Conservation (phyloP, 1,284 basidiomycete species). For the Fistulinella staudtii region DNA sequence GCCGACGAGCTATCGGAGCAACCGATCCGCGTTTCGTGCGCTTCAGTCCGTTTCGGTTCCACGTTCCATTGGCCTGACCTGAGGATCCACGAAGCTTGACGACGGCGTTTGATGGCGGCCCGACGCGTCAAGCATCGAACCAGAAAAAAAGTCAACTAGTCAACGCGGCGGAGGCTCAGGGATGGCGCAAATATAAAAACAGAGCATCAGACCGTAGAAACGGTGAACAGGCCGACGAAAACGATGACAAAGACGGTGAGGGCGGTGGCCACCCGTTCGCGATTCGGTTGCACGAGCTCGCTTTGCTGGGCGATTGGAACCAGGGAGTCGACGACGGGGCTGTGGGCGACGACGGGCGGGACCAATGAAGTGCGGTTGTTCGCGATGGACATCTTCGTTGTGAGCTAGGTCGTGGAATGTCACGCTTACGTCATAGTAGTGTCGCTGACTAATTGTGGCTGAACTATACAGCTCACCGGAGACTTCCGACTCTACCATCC, state of each 20-base stretch:
- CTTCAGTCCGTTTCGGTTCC: constrained; percentile 14
- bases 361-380: not conserved
- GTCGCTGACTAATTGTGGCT: constrained; percentile 19
- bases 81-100: constrained; percentile 28
- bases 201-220: constrained; percentile 11
- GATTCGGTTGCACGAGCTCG: not conserved
- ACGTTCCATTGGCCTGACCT: constrained; percentile 19
- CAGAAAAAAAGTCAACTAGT: constrained; percentile 12
- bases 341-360: not conserved
- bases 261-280: not conserved
- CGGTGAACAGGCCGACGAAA: constrained; percentile 3
- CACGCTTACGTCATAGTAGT: no score
- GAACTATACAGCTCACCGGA: constrained; percentile 28
- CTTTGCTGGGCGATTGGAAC: constrained; percentile 1
- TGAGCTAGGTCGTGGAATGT: no score
- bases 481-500: constrained; percentile 12
- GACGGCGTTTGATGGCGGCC: constrained; percentile 21
- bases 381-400: not conserved
- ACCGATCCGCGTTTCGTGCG: constrained; percentile 10
- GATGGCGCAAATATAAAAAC: not conserved
- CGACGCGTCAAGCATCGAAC: constrained; percentile 15
- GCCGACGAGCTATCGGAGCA: constrained; percentile 19
- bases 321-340: constrained; percentile 17
- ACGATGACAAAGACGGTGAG: constrained; percentile 1
- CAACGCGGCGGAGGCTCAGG: constrained; percentile 1